phyloP scores from a whole-genome alignment of 352 stramenopile species.

The Phytophthora megakarya region DNA sequence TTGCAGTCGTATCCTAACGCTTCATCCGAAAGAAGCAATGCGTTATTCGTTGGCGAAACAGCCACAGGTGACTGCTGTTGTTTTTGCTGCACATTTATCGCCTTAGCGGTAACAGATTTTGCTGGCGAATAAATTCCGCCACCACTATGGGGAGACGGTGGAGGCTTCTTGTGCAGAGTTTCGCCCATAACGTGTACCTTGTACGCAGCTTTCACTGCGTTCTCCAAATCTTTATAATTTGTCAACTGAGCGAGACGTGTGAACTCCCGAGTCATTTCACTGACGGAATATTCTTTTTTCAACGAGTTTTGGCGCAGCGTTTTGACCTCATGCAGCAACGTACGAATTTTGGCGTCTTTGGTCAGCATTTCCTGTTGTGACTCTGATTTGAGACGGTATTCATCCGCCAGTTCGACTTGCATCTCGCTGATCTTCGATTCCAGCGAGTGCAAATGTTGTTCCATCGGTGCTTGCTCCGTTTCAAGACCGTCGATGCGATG shows the following conservation, averaged over 20 bases:
- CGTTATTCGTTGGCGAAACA: neutral
- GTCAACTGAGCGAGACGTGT: slow-evolving; percentile 70
- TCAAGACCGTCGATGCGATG: slow-evolving; percentile 79
- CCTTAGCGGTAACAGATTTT: slow-evolving; percentile 15
- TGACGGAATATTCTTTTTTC: slow-evolving; percentile 81
- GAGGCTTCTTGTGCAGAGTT: slow-evolving; percentile 61
- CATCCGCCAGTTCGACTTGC: slow-evolving; percentile 74
- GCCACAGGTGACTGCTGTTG: slow-evolving; percentile 2
- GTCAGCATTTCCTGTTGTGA: slow-evolving; percentile 65
- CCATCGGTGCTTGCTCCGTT: slow-evolving; percentile 73
- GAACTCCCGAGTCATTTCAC: slow-evolving; percentile 83
- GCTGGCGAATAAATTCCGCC: slow-evolving; percentile 33
- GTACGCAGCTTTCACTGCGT: slow-evolving; percentile 81
- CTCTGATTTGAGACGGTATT: slow-evolving; percentile 69
- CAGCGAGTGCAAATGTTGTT: slow-evolving; percentile 56
- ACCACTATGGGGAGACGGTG: slow-evolving; percentile 23
- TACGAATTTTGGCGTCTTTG: slow-evolving; percentile 82
- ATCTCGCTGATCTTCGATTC: slow-evolving; percentile 79
- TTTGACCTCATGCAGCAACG: slow-evolving; percentile 77
- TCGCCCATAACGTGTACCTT: slow-evolving; percentile 78
- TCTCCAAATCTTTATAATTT: slow-evolving; percentile 82
- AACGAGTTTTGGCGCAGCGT: slow-evolving; percentile 69
- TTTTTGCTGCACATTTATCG: slow-evolving; percentile 11
- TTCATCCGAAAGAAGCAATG: slow-evolving; percentile 41
- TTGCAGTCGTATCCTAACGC: slow-evolving; percentile 75